Evolutionary conservation across 495 filamentous ascomycete species (phyloP).

Genomic region (Staphylotrichum tortipilum): DNA sequence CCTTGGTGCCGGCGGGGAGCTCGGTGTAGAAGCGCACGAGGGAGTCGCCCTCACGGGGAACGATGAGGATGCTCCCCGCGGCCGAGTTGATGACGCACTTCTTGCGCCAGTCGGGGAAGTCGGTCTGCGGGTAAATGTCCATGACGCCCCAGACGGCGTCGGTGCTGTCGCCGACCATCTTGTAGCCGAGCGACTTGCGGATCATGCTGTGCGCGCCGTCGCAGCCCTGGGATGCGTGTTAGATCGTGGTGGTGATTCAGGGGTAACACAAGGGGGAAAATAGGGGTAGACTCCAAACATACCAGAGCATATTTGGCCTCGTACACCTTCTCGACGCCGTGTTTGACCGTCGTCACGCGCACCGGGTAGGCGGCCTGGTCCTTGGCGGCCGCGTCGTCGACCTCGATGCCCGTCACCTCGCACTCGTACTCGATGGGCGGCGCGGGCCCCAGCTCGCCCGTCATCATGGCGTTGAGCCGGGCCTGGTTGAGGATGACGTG

Average conservation of each 20-base stretch:
- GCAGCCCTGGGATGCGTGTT: constrained; percentile 48
- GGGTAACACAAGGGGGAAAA: not conserved
- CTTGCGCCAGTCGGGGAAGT: constrained; percentile 67
- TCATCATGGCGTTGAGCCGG: constrained; percentile 55
- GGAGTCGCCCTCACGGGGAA: constrained; percentile 57
- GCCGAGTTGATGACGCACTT: constrained; percentile 48
- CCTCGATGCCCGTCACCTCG: constrained; percentile 45
- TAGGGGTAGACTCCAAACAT: constrained; percentile 17
- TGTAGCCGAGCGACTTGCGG: constrained; percentile 56
- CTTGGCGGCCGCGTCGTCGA: constrained; percentile 35
- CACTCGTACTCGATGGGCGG: constrained; percentile 54
- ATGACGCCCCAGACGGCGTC: constrained; percentile 69
- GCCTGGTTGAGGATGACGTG: constrained; percentile 76
- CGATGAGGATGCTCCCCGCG: constrained; percentile 49
- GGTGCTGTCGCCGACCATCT: constrained; percentile 65
- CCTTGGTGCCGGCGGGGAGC: constrained; percentile 31
- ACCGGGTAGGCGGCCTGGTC: constrained; percentile 46
- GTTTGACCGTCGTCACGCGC: constrained; percentile 42
- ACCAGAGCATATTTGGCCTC: constrained; percentile 63
- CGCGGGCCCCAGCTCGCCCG: constrained; percentile 40
- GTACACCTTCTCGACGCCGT: constrained; percentile 45
- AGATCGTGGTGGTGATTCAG: not conserved
- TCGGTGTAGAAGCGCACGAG: constrained; percentile 57
- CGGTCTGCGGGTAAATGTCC: constrained; percentile 65
- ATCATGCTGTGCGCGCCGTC: constrained; percentile 71